A percentile compares a stretch with the other conserved stretches of the same genome.
phyloP scores from a whole-genome alignment of 164 flowering plant species.

The Sextonia rubra region DNA sequence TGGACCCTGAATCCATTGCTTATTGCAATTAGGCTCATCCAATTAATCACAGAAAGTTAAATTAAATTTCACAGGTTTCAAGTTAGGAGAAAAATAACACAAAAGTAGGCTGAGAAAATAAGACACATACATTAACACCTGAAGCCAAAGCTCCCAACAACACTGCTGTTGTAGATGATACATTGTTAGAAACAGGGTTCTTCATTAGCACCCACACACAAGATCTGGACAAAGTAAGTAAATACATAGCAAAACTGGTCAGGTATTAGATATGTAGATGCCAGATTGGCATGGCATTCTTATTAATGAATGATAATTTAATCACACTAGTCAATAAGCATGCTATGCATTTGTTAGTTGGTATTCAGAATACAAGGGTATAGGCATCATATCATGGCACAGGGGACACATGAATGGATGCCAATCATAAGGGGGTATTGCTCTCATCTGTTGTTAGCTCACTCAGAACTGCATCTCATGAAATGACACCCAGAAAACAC shows the following conservation, averaged over 20 bases:
- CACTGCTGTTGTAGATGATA: constrained; percentile 73
- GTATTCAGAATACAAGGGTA: too few species aligned
- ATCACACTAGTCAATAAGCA: too few species aligned
- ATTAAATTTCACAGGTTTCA: not conserved
- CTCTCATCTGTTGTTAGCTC: too few species aligned
- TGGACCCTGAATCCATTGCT: constrained; percentile 40
- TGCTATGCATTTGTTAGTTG: too few species aligned
- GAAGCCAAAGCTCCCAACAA: constrained; percentile 84
- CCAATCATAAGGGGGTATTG: too few species aligned
- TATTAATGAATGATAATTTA: too few species aligned
- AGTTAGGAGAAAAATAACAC: not conserved
- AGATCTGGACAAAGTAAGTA: not conserved
- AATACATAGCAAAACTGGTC: not conserved
- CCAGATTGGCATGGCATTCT: not conserved
- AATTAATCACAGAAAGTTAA: constrained; percentile 1
- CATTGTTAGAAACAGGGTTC: constrained; percentile 7
- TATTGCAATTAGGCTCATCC: not conserved
- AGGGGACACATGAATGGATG: too few species aligned
- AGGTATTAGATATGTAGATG: not conserved
- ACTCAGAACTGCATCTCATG: too few species aligned
- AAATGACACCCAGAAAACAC: too few species aligned
- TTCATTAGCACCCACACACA: constrained; percentile 3
- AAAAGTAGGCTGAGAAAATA: not conserved
- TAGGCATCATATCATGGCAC: too few species aligned
- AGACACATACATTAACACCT: constrained; percentile 75